Percentiles rank a stretch among this genome's conserved stretches.
Evolutionary conservation across 2,329 filamentous ascomycete species (phyloP).

Genomic region (Botrytis paeoniae): DNA sequence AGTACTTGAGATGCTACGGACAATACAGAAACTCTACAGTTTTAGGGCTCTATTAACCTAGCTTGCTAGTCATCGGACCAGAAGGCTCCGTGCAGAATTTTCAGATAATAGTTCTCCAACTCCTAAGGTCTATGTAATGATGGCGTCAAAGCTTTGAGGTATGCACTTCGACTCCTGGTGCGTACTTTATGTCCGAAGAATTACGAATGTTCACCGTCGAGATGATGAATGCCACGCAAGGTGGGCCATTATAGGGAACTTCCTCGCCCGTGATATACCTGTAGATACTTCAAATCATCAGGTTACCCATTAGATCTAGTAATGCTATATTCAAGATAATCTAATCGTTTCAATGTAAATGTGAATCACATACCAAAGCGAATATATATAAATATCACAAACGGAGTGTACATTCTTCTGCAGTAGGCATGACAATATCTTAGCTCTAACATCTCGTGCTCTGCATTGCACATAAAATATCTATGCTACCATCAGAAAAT

Average conservation of each 20-base stretch:
- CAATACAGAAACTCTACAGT: not conserved
- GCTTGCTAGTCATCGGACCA: not conserved
- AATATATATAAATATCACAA: not conserved
- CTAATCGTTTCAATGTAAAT: not conserved
- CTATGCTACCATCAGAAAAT: not conserved
- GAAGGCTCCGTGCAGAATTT: not conserved
- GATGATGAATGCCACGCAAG: not conserved
- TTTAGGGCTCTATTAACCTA: not conserved
- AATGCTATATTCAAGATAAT: not conserved
- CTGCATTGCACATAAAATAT: not conserved
- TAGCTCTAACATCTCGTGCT: not conserved
- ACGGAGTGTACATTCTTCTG: not conserved
- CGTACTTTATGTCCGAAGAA: not conserved
- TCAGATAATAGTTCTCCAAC: not conserved
- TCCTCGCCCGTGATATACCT: not conserved
- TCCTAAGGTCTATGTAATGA: no score
- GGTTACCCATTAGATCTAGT: no score
- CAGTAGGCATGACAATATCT: not conserved
- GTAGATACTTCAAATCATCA: not conserved
- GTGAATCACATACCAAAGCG: not conserved
- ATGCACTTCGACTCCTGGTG: not conserved
- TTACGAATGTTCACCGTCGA: not conserved
- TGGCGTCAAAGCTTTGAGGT: not conserved
- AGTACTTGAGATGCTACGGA: not conserved
- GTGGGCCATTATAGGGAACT: rapidly evolving